Conservation (phyloP, 352 stramenopile genomes). For the Detonula confervacea region DNA sequence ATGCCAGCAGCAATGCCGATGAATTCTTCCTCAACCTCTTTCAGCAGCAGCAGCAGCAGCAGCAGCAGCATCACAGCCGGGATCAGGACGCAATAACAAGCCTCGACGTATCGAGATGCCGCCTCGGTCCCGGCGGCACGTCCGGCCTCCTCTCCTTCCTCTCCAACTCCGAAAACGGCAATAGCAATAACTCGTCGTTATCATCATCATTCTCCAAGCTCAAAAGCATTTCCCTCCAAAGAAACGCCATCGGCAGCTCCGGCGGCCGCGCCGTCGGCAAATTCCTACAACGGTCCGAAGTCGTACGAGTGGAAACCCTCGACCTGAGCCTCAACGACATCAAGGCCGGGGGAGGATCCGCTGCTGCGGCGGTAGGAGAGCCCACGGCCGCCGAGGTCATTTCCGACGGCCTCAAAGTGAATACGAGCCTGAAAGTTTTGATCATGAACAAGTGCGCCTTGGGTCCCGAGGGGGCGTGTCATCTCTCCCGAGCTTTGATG, state of each 20-base stretch:
- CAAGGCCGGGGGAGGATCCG: constrained; percentile 28
- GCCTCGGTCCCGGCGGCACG: constrained; percentile 19
- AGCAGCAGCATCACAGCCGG: not conserved
- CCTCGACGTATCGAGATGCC: constrained; percentile 29
- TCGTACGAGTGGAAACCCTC: not conserved
- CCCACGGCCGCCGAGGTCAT: constrained; percentile 18
- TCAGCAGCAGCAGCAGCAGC: not conserved
- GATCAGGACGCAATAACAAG: no score
- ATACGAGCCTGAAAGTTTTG: constrained; percentile 13
- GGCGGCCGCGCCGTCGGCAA: constrained; percentile 20
- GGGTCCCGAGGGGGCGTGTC: constrained; percentile 19
- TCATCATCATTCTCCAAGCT: constrained; percentile 4
- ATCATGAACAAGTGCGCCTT: constrained; percentile 41
- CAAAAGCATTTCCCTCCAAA: constrained; percentile 6
- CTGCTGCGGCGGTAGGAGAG: no score
- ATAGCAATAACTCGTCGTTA: not conserved
- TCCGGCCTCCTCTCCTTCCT: constrained; percentile 21
- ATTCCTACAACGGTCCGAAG: constrained; percentile 8
- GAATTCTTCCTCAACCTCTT: constrained; percentile 6
- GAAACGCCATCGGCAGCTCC: constrained; percentile 28
- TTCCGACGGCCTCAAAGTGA: constrained; percentile 13
- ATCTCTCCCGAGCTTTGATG: constrained; percentile 12
- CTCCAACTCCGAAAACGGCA: no score
- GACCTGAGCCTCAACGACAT: constrained; percentile 43
- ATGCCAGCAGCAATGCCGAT: no score